Evolutionary conservation across 306 rosid species (phyloP).

Genomic region (Bauhinia variegata): DNA sequence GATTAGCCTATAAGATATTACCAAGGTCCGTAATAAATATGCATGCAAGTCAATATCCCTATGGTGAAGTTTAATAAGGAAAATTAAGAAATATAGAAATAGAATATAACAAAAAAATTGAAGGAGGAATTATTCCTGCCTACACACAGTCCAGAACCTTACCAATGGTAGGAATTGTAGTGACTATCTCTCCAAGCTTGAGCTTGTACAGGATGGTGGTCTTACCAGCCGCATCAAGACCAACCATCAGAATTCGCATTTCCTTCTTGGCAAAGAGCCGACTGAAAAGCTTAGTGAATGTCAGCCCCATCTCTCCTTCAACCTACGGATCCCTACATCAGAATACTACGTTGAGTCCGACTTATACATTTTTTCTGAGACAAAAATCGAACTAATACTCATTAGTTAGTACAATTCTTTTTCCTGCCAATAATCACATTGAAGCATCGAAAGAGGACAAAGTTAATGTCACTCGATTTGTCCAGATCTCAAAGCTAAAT

Average conservation of each 20-base stretch:
- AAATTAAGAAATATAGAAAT: background rate
- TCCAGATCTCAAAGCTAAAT: conserved; percentile 45
- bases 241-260: conserved; percentile 99
- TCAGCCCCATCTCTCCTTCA: conserved; percentile 84
- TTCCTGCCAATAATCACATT: background rate
- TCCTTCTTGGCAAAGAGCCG: conserved; percentile 99
- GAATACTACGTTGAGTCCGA: conserved; percentile 5
- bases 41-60: background rate
- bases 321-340: conserved; percentile 52
- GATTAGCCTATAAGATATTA: no score
- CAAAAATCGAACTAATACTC: background rate
- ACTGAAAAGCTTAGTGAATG: conserved; percentile 97
- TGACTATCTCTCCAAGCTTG: conserved; percentile 99
- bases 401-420: background rate
- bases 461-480: conserved; percentile 29
- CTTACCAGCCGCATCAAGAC: conserved; percentile 99
- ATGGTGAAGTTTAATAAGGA: background rate
- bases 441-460: background rate
- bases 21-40: background rate
- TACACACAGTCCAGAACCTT: conserved; percentile 23
- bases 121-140: background rate
- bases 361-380: background rate
- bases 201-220: conserved; percentile 99
- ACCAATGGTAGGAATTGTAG: conserved; percentile 98
- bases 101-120: background rate